Conservation (phyloP, 768 basidiomycete genomes). For the Lyophyllum semitale region DNA sequence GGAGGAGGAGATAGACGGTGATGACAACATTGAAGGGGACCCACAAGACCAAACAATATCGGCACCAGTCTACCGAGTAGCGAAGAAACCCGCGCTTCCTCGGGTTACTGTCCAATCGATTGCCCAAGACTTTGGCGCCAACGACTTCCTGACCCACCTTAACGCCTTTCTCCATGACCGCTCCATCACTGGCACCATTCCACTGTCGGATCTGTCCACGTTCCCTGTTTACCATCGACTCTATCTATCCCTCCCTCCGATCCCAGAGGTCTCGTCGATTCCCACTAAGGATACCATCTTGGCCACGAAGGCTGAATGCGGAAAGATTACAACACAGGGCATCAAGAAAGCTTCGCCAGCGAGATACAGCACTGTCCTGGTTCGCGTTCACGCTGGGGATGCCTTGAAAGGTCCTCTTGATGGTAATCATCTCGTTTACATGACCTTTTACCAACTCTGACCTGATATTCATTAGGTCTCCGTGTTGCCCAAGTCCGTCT, state of each 20-base stretch:
- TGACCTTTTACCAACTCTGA: background rate
- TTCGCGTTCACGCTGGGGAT: slow-evolving; percentile 3
- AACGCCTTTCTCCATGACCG: background rate
- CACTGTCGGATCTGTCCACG: background rate
- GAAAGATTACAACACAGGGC: slow-evolving; percentile 6
- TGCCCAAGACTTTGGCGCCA: background rate
- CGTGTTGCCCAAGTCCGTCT: slow-evolving; percentile 26
- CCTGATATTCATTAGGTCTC: slow-evolving; percentile 10
- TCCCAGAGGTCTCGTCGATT: slow-evolving; percentile 12
- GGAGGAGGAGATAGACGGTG: background rate
- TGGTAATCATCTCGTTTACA: slow-evolving; percentile 12
- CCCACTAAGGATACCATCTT: slow-evolving; percentile 13
- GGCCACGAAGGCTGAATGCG: slow-evolving; percentile 7
- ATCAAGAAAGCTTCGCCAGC: slow-evolving; percentile 16
- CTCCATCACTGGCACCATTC: background rate
- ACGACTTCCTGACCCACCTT: background rate
- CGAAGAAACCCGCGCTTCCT: background rate
- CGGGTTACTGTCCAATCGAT: background rate
- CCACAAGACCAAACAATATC: too few species aligned
- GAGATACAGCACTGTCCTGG: slow-evolving; percentile 24
- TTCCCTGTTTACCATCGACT: slow-evolving; percentile 24
- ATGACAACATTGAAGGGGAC: background rate
- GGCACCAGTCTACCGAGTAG: background rate
- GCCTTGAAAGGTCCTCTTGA: slow-evolving; percentile 7
- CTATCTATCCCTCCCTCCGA: slow-evolving; percentile 14